Base-by-base conservation (phyloP, 2,329 filamentous ascomycete genomes). In the Penicillium griseofulvum region DNA sequence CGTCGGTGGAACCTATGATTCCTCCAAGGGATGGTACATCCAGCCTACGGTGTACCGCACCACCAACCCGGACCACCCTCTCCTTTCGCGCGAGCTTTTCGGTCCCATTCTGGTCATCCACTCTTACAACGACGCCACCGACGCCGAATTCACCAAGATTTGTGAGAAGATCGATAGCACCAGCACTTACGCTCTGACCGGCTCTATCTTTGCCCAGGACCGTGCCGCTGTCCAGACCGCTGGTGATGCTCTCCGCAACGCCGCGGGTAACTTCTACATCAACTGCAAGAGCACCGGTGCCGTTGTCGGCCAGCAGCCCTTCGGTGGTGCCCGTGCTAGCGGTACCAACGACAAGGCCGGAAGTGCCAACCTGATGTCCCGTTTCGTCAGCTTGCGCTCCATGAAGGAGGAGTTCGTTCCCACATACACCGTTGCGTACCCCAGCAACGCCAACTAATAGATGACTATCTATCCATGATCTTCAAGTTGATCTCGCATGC, bases 11-110 rank as follows among this genome's bases (percentile, higher is more conserved):
- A 87, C 81, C 64, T 88, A 93, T 72, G 89, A 94, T 73, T 83
- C 83, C 52, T 87, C 83, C 63, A 87, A 87, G 75, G 91, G 91
- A 59, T 96, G 88, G 81, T 96, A 85, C 77, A 84, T 96, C 69
- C 82, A 90, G 73, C 91, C 91, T 7, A 95, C 91, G 59, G 82
- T 96, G 68, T 95, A 93, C 80, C 76, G 81, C 59, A 89, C 90
- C 48, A 85, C 80, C 48, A 87, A 90, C 76, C 86, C 90, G 0
- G 76, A 82, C 58, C 90, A 95, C 78, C 82, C 83, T 59, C 85
- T 93, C 63, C 80, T 96, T 46, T 85, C 81, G 48, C 87, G 84
- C 36, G 91, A 96, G 74, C 85, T 95, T 58, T 96, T 96, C 73
- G 90, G 90, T 2, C 90, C 90, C 31, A 76, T 95, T 54, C 78